Percentiles rank a stretch among this genome's conserved stretches.
These are phyloP conservation scores for Filosporella fistucella DNA, from an alignment of 495 filamentous ascomycete genomes.

Conservation along the genomic window DNA sequence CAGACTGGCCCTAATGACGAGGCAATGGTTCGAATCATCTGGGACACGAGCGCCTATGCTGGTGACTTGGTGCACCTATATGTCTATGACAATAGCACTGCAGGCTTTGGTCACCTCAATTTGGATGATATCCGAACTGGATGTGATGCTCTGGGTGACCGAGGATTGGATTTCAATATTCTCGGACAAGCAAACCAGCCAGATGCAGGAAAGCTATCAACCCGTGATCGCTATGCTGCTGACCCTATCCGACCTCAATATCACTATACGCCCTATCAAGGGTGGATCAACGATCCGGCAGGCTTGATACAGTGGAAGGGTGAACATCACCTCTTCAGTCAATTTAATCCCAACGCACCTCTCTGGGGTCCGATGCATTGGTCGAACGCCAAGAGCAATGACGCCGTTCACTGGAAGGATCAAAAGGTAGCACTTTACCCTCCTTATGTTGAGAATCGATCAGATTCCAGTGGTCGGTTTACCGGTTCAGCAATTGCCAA, in stretches of 20 bases:
- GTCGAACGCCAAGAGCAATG: slow-evolving; percentile 36
- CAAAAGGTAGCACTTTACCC: slow-evolving; percentile 30
- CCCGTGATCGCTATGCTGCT: slow-evolving; percentile 5
- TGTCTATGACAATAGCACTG: slow-evolving; percentile 15
- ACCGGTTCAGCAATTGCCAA: slow-evolving; percentile 16
- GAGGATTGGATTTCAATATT: slow-evolving; percentile 13
- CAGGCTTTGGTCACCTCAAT: slow-evolving; percentile 17
- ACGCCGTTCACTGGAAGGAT: slow-evolving; percentile 39
- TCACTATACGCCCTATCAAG: slow-evolving; percentile 21
- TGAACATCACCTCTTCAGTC: slow-evolving; percentile 38
- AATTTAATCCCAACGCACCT: slow-evolving; percentile 41
- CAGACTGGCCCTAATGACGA: slow-evolving; percentile 17
- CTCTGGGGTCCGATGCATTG: slow-evolving; percentile 44
- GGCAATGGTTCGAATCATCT: slow-evolving; percentile 15
- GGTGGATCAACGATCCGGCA: slow-evolving; percentile 21
- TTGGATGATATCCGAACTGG: slow-evolving; percentile 18
- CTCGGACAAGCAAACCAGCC: slow-evolving; percentile 20
- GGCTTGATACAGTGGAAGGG: slow-evolving; percentile 22
- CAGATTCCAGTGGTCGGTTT: slow-evolving; percentile 23
- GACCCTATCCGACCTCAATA: slow-evolving; percentile 17
- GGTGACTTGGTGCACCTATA: slow-evolving; percentile 15
- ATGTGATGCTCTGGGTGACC: slow-evolving; percentile 15
- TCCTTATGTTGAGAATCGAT: slow-evolving; percentile 17
- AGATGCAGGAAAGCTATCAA: background rate
- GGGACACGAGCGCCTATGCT: slow-evolving; percentile 16